Evolutionary conservation across 495 filamentous ascomycete species (phyloP).

Genomic region (Lichenothelia convexa): DNA sequence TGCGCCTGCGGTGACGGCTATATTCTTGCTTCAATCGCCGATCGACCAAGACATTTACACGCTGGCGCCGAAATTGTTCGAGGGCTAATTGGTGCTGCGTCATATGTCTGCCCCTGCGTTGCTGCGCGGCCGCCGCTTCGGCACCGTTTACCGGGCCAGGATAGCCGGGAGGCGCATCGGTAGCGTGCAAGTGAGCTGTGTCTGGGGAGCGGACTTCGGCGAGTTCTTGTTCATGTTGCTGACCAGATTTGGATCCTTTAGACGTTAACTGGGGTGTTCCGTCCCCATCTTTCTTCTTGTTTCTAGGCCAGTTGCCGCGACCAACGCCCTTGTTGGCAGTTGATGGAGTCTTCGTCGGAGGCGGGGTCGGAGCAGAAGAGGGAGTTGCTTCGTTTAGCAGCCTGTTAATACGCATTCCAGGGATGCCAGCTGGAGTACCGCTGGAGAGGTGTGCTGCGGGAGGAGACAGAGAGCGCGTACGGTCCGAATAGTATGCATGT

Average conservation of each 20-base stretch:
- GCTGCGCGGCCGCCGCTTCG: too few species aligned
- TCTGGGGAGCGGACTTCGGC: too few species aligned
- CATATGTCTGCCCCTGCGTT: slow-evolving; percentile 66
- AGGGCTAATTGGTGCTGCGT: slow-evolving; percentile 90
- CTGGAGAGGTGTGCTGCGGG: slow-evolving; percentile 6
- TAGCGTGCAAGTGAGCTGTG: too few species aligned
- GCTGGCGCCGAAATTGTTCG: slow-evolving; percentile 69
- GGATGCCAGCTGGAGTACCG: slow-evolving; percentile 8
- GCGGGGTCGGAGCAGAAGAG: slow-evolving; percentile 2
- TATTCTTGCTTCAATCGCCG: slow-evolving; percentile 40
- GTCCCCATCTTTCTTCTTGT: slow-evolving; percentile 9
- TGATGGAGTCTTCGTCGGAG: slow-evolving; percentile 4
- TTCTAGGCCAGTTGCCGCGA: slow-evolving; percentile 25
- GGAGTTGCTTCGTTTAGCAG: slow-evolving; percentile 23
- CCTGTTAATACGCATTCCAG: slow-evolving; percentile 25
- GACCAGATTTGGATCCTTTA: too few species aligned
- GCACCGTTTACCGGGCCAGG: too few species aligned
- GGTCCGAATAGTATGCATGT: slow-evolving; percentile 2
- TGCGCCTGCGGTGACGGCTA: slow-evolving; percentile 14
- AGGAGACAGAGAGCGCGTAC: slow-evolving; percentile 13
- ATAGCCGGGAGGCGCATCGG: too few species aligned
- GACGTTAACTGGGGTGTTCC: too few species aligned
- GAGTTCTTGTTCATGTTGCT: too few species aligned
- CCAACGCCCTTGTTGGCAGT: slow-evolving; percentile 16
- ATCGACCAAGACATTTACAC: slow-evolving; percentile 72